Percentiles rank a stretch among this genome's conserved stretches.
Conservation (phyloP, 108 stramenopile species). For the Licmophora abbreviata region DNA sequence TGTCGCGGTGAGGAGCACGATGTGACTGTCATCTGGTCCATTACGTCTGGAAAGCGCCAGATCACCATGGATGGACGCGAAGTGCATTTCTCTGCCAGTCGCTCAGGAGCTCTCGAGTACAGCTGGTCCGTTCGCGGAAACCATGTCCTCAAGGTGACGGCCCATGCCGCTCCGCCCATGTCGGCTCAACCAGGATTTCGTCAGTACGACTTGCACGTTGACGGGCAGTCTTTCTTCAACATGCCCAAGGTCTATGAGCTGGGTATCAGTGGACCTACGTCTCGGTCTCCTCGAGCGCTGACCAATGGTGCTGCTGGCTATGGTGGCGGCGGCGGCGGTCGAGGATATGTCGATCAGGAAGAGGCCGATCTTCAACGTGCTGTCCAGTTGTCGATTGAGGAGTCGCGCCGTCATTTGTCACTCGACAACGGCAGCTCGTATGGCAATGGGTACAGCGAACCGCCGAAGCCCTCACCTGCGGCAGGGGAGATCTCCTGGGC, state of each 20-base stretch:
- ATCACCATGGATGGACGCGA: constrained; percentile 65
- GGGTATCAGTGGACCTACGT: constrained; percentile 39
- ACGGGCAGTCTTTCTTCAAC: constrained; percentile 70
- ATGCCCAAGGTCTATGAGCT: constrained; percentile 81
- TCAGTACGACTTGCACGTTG: constrained; percentile 77
- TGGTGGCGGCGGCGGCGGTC: constrained; percentile 26
- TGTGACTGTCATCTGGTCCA: constrained; percentile 72
- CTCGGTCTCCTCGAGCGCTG: neutral
- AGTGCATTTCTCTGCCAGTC: constrained; percentile 56
- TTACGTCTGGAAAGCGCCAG: constrained; percentile 80
- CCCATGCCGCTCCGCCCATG: constrained; percentile 59
- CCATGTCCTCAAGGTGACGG: constrained; percentile 41
- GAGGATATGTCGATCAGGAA: constrained; percentile 42
- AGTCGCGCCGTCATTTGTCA: constrained; percentile 22
- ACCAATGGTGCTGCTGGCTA: constrained; percentile 23
- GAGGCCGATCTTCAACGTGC: constrained; percentile 62
- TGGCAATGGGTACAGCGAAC: constrained; percentile 2
- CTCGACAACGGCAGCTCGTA: neutral
- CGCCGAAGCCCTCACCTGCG: no score
- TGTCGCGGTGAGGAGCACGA: constrained; percentile 91
- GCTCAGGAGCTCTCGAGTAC: constrained; percentile 41
- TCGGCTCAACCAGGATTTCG: constrained; percentile 46
- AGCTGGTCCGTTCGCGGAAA: constrained; percentile 40
- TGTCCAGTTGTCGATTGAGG: constrained; percentile 57
- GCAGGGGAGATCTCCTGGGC: no score